These are phyloP conservation scores for Teratosphaeria zuluensis DNA, from an alignment of 2,329 filamentous ascomycete genomes.

Conservation along the genomic window DNA sequence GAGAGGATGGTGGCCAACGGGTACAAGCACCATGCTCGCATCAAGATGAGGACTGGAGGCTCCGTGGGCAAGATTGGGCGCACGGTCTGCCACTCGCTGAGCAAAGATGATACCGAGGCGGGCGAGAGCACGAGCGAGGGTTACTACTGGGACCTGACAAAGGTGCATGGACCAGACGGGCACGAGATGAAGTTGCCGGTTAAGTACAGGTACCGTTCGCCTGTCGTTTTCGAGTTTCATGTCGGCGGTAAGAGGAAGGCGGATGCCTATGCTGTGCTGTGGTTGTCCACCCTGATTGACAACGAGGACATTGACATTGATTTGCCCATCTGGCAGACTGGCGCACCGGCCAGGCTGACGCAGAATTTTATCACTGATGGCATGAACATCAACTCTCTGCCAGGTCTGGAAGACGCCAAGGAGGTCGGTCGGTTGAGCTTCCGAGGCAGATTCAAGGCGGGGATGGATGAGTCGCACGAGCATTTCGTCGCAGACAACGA, in stretches of 20 bases:
- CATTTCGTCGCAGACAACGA: constrained; percentile 79
- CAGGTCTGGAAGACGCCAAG: constrained; percentile 64
- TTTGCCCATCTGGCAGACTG: constrained; percentile 82
- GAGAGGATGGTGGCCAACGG: constrained; percentile 56
- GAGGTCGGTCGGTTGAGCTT: constrained; percentile 77
- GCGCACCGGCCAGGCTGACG: constrained; percentile 63
- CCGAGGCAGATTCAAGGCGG: constrained; percentile 73
- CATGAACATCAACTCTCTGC: constrained; percentile 51
- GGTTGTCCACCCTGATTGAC: constrained; percentile 78
- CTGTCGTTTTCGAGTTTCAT: constrained; percentile 81
- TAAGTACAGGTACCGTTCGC: constrained; percentile 80
- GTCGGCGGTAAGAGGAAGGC: constrained; percentile 57
- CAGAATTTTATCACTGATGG: constrained; percentile 87
- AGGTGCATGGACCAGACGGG: constrained; percentile 24
- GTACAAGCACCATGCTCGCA: constrained; percentile 54
- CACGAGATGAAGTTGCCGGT: constrained; percentile 64
- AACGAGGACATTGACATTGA: constrained; percentile 68
- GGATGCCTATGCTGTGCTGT: constrained; percentile 69
- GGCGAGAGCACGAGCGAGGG: constrained; percentile 39
- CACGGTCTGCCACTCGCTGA: constrained; percentile 48
- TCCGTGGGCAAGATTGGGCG: constrained; percentile 62
- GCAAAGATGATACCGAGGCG: constrained; percentile 32
- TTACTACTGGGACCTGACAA: constrained; percentile 48
- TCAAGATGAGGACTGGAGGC: constrained; percentile 75
- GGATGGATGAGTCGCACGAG: constrained; percentile 78